Base-by-base conservation (phyloP, 805 yeast species). In the Hanseniaspora taiwanica region DNA sequence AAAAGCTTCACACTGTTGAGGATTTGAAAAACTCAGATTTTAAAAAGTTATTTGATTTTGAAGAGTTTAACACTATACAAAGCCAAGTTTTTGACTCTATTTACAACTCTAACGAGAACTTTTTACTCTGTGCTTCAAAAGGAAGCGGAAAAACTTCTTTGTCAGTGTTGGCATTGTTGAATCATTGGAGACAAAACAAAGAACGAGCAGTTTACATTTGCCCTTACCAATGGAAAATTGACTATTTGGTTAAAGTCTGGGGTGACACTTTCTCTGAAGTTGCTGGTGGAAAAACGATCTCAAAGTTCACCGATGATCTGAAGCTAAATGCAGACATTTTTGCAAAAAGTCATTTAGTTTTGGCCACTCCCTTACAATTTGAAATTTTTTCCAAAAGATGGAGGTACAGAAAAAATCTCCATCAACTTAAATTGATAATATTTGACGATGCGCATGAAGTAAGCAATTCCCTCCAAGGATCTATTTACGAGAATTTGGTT, bases 281-380 rank as follows among this genome's bases (percentile, higher is more conserved):
- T 34, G 72, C 72, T 2, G 78, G 74, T 6, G 83, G 79, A 2
- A 79, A 78, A 48, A 48, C 44, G 1, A 66, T 87, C 6, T 62
- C 59, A 33, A 74, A 72, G 46, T 59, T 87, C 10, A 70, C 76
- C 0, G 49, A 54, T 35, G 84, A 80, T 27, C 42, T 71, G 2
- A 46, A 68, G 1, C 49, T 58, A 1, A 91, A 86, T 51, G 51
- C 78, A 43, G 63, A 66, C 38, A 48, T 74, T 3, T 49, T 86
- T 6, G 75, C 76, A 1, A 62, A 64, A 23, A 71, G 75, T 42
- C 89, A 86, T 54, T 56, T 89, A 39, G 59, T 84, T 14, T 57
- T 89, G 12, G 74, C 84, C 4, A 85, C 96, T 0, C 94, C 95
- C 0, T 66, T 62, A 18, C 89, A 83, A 46, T 81, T 85, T 64